A percentile compares a stretch with the other conserved stretches of the same genome.
phyloP scores from a whole-genome alignment of 805 yeast species.

The Saturnispora dispora region DNA sequence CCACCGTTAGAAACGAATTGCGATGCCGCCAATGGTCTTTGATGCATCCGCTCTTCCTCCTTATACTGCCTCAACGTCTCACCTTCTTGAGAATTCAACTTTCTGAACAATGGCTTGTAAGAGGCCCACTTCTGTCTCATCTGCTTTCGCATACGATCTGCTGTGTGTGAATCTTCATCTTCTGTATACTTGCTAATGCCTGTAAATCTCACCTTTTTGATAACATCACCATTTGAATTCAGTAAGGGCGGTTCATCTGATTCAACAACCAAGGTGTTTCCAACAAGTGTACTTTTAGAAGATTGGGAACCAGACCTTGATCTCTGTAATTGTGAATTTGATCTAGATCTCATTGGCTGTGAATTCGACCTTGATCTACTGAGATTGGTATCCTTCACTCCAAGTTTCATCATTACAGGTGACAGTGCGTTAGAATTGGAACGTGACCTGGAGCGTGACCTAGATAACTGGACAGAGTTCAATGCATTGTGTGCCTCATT shows the following conservation, averaged over 20 bases:
- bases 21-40: slow-evolving; percentile 4
- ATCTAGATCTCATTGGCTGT: slow-evolving; percentile 11
- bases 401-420: slow-evolving; percentile 7
- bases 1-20: slow-evolving; percentile 2
- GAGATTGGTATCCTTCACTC: slow-evolving; percentile 13
- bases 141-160: slow-evolving; percentile 28
- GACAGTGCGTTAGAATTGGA: slow-evolving; percentile 14
- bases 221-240: slow-evolving; percentile 15
- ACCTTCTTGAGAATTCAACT: slow-evolving; percentile 30
- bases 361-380: slow-evolving; percentile 18
- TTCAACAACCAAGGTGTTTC: slow-evolving; percentile 19
- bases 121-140: slow-evolving; percentile 28
- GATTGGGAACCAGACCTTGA: slow-evolving; percentile 6
- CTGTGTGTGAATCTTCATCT: slow-evolving; percentile 48
- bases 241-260: slow-evolving; percentile 8
- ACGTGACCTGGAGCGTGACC: slow-evolving; percentile 25
- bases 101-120: slow-evolving; percentile 25
- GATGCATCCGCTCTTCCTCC: slow-evolving; percentile 13
- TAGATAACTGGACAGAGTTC: slow-evolving; percentile 10
- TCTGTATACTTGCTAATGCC: slow-evolving; percentile 45
- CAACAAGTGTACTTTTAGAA: slow-evolving; percentile 10
- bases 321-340: slow-evolving; percentile 17
- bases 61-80: slow-evolving; percentile 26
- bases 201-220: slow-evolving; percentile 41
- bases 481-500: slow-evolving; percentile 15